Conservation (phyloP, 2,329 filamentous ascomycete genomes). For the Cyclaneusma minus region DNA sequence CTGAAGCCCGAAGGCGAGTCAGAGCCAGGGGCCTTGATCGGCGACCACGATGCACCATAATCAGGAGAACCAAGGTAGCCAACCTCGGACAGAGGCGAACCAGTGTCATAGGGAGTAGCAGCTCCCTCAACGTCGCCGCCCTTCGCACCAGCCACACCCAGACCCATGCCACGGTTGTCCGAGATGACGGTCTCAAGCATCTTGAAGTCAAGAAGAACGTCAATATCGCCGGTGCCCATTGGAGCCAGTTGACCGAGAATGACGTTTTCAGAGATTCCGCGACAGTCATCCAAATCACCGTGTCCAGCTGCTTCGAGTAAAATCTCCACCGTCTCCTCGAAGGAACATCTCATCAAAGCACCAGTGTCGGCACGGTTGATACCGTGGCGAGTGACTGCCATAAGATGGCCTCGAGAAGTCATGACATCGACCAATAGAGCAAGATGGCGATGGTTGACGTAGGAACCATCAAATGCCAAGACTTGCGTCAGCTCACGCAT, state of each 20-base stretch:
- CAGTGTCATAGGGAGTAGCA: slow-evolving; percentile 86
- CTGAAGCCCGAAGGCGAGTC: slow-evolving; percentile 52
- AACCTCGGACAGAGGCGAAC: slow-evolving; percentile 61
- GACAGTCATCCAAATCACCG: slow-evolving; percentile 93
- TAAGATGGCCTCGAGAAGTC: slow-evolving; percentile 87
- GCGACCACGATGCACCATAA: slow-evolving; percentile 52
- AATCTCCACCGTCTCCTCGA: slow-evolving; percentile 98
- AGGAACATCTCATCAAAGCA: slow-evolving; percentile 97
- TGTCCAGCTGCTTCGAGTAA: slow-evolving; percentile 86
- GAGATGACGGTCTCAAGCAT: slow-evolving; percentile 93
- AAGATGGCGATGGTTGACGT: slow-evolving; percentile 97
- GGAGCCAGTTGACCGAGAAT: slow-evolving; percentile 96
- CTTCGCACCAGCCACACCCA: slow-evolving; percentile 67
- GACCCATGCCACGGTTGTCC: slow-evolving; percentile 74
- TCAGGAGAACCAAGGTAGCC: slow-evolving; percentile 49
- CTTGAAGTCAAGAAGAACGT: slow-evolving; percentile 81
- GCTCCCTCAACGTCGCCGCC: slow-evolving; percentile 64
- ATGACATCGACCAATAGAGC: slow-evolving; percentile 92
- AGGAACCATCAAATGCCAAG: slow-evolving; percentile 95
- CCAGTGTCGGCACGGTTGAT: slow-evolving; percentile 97
- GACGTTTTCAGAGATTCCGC: slow-evolving; percentile 95
- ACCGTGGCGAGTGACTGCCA: slow-evolving; percentile 93
- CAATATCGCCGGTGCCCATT: slow-evolving; percentile 92
- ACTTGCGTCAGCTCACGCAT: slow-evolving; percentile 83
- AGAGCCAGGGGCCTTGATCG: slow-evolving; percentile 61